Conservation (phyloP, 495 filamentous ascomycete species). For the Cercophora newfieldiana region DNA sequence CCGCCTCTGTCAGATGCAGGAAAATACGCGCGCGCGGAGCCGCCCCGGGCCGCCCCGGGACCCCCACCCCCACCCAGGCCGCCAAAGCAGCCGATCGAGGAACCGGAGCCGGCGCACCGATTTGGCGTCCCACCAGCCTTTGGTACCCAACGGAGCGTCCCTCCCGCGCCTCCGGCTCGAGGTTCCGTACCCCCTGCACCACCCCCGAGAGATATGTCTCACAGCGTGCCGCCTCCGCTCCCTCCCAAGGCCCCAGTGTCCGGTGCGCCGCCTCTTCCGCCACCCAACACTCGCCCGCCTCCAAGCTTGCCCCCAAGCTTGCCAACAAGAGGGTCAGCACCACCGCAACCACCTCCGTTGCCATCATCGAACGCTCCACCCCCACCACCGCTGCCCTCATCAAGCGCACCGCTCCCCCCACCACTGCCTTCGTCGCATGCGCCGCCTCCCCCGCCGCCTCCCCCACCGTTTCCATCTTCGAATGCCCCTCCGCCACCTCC, state of each 20-base stretch:
- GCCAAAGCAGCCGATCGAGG: constrained; percentile 81
- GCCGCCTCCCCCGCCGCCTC: constrained; percentile 35
- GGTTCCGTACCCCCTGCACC: constrained; percentile 66
- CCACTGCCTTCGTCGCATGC: constrained; percentile 38
- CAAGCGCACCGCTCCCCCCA: constrained; percentile 38
- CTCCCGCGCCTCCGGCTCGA: constrained; percentile 75
- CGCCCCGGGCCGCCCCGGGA: constrained; percentile 63
- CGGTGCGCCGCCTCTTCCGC: constrained; percentile 61
- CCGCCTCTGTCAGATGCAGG: constrained; percentile 86
- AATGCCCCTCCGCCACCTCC: constrained; percentile 38
- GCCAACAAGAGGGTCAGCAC: constrained; percentile 40
- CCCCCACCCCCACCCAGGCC: constrained; percentile 85
- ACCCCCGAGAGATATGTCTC: constrained; percentile 52
- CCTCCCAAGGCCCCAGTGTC: constrained; percentile 69
- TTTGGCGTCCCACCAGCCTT: constrained; percentile 86
- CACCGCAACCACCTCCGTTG: constrained; percentile 50
- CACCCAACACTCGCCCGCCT: constrained; percentile 42
- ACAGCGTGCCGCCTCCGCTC: constrained; percentile 58
- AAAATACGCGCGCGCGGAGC: constrained; percentile 62
- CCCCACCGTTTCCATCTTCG: constrained; percentile 34
- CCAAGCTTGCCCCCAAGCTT: constrained; percentile 45
- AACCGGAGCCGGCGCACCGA: constrained; percentile 47
- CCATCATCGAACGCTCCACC: constrained; percentile 39
- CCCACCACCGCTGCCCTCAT: constrained; percentile 34
- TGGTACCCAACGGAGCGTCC: constrained; percentile 64